Evolutionary conservation across 495 filamentous ascomycete genomes (phyloP).

Genomic region (Cercophora samala): DNA sequence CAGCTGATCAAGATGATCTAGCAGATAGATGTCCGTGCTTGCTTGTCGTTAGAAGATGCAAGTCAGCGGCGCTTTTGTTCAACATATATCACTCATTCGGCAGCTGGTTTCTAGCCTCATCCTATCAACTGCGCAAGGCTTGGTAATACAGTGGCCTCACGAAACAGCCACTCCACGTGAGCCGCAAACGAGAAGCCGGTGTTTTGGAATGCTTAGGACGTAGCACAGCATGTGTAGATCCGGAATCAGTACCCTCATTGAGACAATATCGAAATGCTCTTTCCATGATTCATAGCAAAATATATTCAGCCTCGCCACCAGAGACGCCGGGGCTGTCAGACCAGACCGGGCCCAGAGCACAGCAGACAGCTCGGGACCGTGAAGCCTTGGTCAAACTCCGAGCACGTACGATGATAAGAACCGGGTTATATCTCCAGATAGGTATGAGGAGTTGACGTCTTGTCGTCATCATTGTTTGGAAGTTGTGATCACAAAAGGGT

Average conservation of each 20-base stretch:
- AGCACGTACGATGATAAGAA: not conserved
- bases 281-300: not conserved
- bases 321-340: not conserved
- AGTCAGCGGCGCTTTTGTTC: constrained; percentile 9
- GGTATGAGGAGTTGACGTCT: too few relatives aligned
- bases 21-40: not conserved
- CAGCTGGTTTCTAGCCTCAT: not conserved
- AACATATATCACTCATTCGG: not conserved
- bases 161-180: constrained; percentile 2
- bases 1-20: not conserved
- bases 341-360: not conserved
- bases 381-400: not conserved
- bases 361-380: not conserved
- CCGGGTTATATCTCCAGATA: not conserved
- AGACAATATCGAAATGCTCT: not conserved
- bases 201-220: not conserved
- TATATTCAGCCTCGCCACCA: not conserved
- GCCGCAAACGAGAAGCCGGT: not conserved
- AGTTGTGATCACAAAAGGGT: not conserved
- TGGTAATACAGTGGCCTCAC: not conserved
- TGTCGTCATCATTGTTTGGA: not conserved
- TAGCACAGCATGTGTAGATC: not conserved
- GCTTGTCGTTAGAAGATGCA: not conserved
- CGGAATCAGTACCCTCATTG: not conserved
- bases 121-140: not conserved